These are phyloP conservation scores for Chlamydomonas eustigma DNA, from an alignment of 139 green algal genomes.

Conservation along the genomic window DNA sequence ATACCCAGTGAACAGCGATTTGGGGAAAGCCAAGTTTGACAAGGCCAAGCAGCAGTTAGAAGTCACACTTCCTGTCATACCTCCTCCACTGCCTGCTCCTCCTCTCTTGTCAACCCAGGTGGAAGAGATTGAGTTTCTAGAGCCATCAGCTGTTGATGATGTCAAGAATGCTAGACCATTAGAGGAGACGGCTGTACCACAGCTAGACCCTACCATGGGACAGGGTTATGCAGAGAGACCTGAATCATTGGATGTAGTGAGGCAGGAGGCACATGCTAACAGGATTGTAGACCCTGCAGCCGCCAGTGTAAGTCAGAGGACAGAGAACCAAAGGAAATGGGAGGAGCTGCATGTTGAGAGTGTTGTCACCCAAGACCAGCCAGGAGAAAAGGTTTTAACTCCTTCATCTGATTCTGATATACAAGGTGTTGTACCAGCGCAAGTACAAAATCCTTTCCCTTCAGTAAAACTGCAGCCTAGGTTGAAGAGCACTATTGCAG, in stretches of 20 bases:
- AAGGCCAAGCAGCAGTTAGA: slow-evolving; percentile 44
- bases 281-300: not conserved
- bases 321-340: slow-evolving; percentile 36
- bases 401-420: not conserved
- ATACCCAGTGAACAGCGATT: slow-evolving; percentile 37
- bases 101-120: not conserved
- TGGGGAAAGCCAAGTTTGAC: slow-evolving; percentile 59
- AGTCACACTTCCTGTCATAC: slow-evolving; percentile 48
- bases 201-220: not conserved
- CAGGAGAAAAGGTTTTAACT: not conserved
- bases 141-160: not conserved
- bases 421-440: too few relatives aligned
- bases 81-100: slow-evolving; percentile 20
- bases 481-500: not conserved
- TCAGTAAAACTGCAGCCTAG: not conserved
- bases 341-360: slow-evolving; percentile 21
- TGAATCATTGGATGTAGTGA: not conserved
- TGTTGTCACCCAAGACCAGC: not conserved
- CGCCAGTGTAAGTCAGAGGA: not conserved
- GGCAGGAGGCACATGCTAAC: not conserved
- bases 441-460: not conserved
- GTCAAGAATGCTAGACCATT: not conserved
- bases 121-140: not conserved
- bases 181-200: not conserved
- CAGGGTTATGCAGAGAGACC: not conserved